Evolutionary conservation across 192 early-diverging fungal genomes (phyloP), one percentile per base, ranked within the genome.

Genomic region (Lobosporangium transversale): DNA sequence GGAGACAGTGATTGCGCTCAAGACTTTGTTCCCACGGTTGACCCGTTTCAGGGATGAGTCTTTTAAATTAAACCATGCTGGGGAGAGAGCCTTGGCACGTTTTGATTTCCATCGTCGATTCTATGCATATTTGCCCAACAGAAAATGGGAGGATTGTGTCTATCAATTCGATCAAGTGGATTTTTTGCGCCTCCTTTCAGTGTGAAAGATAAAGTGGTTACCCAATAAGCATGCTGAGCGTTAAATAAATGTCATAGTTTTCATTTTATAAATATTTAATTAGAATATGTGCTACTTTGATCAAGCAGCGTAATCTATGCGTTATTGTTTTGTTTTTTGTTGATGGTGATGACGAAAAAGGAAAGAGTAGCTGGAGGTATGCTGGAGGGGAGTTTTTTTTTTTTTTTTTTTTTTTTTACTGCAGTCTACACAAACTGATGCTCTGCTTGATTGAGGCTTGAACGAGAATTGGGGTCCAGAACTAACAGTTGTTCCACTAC

Each of bases 401-500:
- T 40, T 9, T 18, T 48, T 9, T 48, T 48, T 9, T 6, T 27
- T 17, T 4, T 54, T 12, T 33, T n/a, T 60, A 15, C 1, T 30
- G 14, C 30, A 1, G 33, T 32, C 35, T 65, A 74, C 35, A 67
- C 65, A 32, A 76, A 66, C 47, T 62, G 27, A 4, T 57, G 37
- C 24, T 66, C 73, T 1, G 73, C 73, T n/a, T 76, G 73, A 12
- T 30, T 35, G 27, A 76, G 63, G 27, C 33, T 67, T 52, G 67
- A 23, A 43, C 73, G 73, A 40, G 43, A 67, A 36, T 62, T 62
- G 14, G 73, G 73, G 26, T 76, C 73, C 31, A 76, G 29, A 44
- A 62, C 59, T 53, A 76, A 52, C 27, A 76, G 48, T 47, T 65
- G 64, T 43, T 76, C 73, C 18, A 76, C 73, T 8, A 67, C 73